These are phyloP conservation scores for Mucor plumbeus DNA, from an alignment of 371 early-diverging fungal genomes.

Conservation along the genomic window DNA sequence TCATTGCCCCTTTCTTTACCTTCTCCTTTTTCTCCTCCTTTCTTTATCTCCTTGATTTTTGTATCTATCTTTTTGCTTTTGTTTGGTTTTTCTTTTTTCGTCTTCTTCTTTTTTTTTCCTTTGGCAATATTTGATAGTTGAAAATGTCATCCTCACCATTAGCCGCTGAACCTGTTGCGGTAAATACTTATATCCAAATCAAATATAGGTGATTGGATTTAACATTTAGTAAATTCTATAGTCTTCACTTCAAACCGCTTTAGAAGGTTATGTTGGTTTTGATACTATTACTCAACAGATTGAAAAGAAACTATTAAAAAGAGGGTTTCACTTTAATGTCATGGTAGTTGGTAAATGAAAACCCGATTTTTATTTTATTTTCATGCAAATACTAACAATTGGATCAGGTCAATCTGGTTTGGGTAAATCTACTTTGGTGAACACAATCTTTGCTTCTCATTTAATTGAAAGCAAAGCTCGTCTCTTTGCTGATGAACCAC, in stretches of 20 bases:
- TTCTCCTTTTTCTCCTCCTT: neutral
- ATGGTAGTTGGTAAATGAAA: slow-evolving; percentile 90
- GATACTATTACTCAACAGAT: slow-evolving; percentile 94
- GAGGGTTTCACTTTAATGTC: slow-evolving; percentile 95
- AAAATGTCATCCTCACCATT: slow-evolving; percentile 22
- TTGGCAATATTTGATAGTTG: neutral
- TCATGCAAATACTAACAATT: neutral
- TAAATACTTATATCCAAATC: neutral
- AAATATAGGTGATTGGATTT: neutral
- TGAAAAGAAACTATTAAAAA: slow-evolving; percentile 89
- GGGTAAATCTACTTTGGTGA: slow-evolving; percentile 98
- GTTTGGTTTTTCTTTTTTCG: neutral
- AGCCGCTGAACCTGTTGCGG: slow-evolving; percentile 17
- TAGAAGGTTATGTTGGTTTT: slow-evolving; percentile 90
- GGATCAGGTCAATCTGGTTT: slow-evolving; percentile 91
- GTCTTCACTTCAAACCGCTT: slow-evolving; percentile 48
- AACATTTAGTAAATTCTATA: slow-evolving; percentile 21
- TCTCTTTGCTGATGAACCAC: slow-evolving; percentile 72
- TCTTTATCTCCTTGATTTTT: neutral
- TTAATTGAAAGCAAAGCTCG: slow-evolving; percentile 87
- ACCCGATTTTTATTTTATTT: too few relatives aligned
- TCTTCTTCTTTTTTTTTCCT: neutral
- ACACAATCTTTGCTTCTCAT: slow-evolving; percentile 91
- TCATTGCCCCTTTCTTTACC: neutral
- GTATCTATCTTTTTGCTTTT: too few relatives aligned